These are phyloP conservation scores for Yamadazyma trypodendri DNA, from an alignment of 1,139 yeast species.

Conservation along the genomic window DNA sequence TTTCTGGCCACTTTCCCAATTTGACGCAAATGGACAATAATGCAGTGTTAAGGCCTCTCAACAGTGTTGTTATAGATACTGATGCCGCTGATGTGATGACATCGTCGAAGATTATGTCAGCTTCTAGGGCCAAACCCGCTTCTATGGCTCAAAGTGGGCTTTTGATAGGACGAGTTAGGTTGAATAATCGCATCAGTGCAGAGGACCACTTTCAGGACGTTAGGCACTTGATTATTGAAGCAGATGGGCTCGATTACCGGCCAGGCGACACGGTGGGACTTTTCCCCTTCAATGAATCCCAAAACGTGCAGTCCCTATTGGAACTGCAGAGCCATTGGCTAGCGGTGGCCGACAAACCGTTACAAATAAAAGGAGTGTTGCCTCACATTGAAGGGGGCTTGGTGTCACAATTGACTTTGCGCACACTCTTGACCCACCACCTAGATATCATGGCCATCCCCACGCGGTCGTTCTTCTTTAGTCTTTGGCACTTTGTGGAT, in stretches of 20 bases:
- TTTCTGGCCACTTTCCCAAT: conserved; percentile 36
- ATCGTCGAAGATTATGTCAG: too few species aligned
- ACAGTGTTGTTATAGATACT: conserved; percentile 24
- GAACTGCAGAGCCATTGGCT: conserved; percentile 71
- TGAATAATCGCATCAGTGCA: conserved; percentile 63
- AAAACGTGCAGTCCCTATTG: conserved; percentile 63
- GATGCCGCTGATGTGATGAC: conserved; percentile 21
- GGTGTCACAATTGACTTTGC: conserved; percentile 56
- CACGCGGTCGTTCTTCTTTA: conserved; percentile 72
- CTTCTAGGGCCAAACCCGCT: conserved; percentile 5
- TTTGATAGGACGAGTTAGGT: conserved; percentile 39
- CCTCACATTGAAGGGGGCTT: conserved; percentile 57
- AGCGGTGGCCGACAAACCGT: conserved; percentile 60
- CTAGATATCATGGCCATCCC: conserved; percentile 84
- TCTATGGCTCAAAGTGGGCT: conserved; percentile 7
- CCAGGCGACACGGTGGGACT: conserved; percentile 85
- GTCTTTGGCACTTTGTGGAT: conserved; percentile 70
- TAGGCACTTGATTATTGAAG: conserved; percentile 53
- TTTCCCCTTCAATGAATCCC: conserved; percentile 69
- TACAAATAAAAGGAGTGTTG: conserved; percentile 29
- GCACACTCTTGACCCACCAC: conserved; percentile 75
- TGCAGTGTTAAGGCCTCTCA: conserved; percentile 43
- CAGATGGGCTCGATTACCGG: conserved; percentile 36
- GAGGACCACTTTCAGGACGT: conserved; percentile 88
- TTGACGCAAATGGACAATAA: conserved; percentile 35